Evolutionary conservation across 352 stramenopile genomes (phyloP), one percentile per base, ranked within the genome.

Genomic region (Ophiocytium majus): DNA sequence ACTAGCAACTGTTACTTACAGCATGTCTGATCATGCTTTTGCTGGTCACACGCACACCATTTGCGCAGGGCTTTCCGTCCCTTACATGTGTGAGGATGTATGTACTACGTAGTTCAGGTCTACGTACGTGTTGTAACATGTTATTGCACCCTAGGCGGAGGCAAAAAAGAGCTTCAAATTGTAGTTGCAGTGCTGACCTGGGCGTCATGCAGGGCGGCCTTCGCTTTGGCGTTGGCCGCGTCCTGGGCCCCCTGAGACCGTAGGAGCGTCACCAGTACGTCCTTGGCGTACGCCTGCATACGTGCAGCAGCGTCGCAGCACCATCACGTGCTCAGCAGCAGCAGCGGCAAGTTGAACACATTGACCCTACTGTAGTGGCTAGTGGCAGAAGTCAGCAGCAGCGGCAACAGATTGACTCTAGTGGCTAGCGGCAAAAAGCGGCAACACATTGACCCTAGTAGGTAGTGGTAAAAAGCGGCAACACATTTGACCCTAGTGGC

Each of bases 251-350:
- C 66, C 66, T 43, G 66, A 17, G 66, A 78, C 35, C 14, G 5
- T 5, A 78, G 66, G 5, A 78, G 5, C 35, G 5, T 17, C 32
- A 78, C 35, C 5, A 78, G 5, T 43, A 78, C 17, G 35, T 17
- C 35, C 35, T 78, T 78, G 32, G 66, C 66, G 14, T 78, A 78
- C 32, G 5, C 66, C 66, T 78, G 32, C 43, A 57, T n/a, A n/a
- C n/a, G n/a, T n/a, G n/a, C n/a, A n/a, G n/a, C n/a, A n/a, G 43
- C 43, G 43, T 5, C 43, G 43, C 43, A 57, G 5, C 5, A 57
- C 43, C 5, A 5, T 5, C 43, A 57, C 5, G 43, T 14, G 43
- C 43, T 14, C 14, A 57, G n/a, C n/a, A 57, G 43, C 43, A 57
- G 5, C 43, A 57, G 43, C 5, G 43, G 43, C 43, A 57, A 14